These are phyloP conservation scores for Alternaria arborescens DNA, from an alignment of 2,329 filamentous ascomycete genomes.

Conservation along the genomic window DNA sequence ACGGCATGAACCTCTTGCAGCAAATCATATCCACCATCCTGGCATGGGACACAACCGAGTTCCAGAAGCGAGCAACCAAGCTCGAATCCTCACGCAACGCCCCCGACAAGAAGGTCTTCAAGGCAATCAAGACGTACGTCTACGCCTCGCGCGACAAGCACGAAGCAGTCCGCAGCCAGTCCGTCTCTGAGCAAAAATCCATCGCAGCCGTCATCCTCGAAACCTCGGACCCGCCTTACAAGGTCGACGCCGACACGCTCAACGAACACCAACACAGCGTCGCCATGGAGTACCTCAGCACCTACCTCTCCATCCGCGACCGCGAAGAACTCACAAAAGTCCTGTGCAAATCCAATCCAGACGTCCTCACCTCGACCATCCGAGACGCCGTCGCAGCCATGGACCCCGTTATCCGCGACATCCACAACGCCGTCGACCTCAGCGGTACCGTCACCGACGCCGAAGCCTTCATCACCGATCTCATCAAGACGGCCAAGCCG, in stretches of 20 bases:
- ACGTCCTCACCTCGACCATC: conserved; percentile 74
- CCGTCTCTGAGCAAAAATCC: conserved; percentile 63
- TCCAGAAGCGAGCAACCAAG: conserved; percentile 70
- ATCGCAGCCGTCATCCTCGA: conserved; percentile 74
- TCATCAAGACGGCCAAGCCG: conserved; percentile 66
- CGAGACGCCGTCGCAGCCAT: conserved; percentile 72
- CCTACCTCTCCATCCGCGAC: conserved; percentile 75
- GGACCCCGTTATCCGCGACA: conserved; percentile 75
- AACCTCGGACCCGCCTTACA: conserved; percentile 51
- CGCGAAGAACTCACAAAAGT: conserved; percentile 73
- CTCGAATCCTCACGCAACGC: conserved; percentile 69
- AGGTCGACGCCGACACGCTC: conserved; percentile 57
- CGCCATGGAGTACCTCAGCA: conserved; percentile 74
- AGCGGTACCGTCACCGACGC: conserved; percentile 72
- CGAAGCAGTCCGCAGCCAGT: conserved; percentile 66
- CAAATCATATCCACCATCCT: conserved; percentile 77
- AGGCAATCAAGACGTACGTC: conserved; percentile 68
- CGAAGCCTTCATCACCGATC: conserved; percentile 74
- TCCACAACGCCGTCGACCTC: conserved; percentile 77
- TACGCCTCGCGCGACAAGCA: conserved; percentile 64
- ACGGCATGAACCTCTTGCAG: conserved; percentile 83
- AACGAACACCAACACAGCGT: conserved; percentile 68
- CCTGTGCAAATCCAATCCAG: conserved; percentile 73
- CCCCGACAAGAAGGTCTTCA: conserved; percentile 68
- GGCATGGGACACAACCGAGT: conserved; percentile 75